Evolutionary conservation across 305 asterid species (phyloP), one percentile per base, ranked within the genome.

Genomic region (Fraxinus xanthoxyloides): DNA sequence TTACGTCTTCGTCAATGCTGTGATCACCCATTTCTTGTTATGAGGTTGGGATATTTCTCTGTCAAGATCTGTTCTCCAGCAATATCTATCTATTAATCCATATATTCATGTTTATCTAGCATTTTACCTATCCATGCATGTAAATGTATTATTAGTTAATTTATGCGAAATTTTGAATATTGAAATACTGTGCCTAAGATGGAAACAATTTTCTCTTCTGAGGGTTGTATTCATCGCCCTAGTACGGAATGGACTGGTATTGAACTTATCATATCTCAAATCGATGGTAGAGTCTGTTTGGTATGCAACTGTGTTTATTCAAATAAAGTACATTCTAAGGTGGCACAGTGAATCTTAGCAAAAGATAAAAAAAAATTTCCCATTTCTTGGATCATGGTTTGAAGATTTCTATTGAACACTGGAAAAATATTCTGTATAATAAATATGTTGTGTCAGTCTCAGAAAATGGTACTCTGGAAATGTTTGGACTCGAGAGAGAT

Each of bases 1-100:
- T 90, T 96, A 85, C 98, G 99, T 24, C 99, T 96, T 90, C 98
- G 99, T 80, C 99, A 96, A 87, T 96, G 99, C 84, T 96, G 99
- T 86, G 98, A 96, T 85, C 99, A 96, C 81, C 99, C 99, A 65
- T 96, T 92, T 91, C 98, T 96, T 85, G 99, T 96, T 76, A 87
- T 94, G 97, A 94, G 99, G 99, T 95, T 81, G 81, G 86, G 76
- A 82, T 81, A 81, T 51, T 74, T 82, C 78, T 76, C 36, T 75
- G 77, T 79, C 70, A 13, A 76, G 59, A 76, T 70, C 51, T 77
- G 51, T 38, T 67, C 69, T 82, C 28, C 10, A 7, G 81, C 61
- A 76, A 65, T 36, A 75, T 84, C 65, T 76, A 10, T 82, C 75
- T 73, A 32, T 3, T 54, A 54, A 54, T 54, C 9, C 3, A n/a